phyloP scores from a whole-genome alignment of 129 eudicot species.

The Chrysanthemum seticuspe region DNA sequence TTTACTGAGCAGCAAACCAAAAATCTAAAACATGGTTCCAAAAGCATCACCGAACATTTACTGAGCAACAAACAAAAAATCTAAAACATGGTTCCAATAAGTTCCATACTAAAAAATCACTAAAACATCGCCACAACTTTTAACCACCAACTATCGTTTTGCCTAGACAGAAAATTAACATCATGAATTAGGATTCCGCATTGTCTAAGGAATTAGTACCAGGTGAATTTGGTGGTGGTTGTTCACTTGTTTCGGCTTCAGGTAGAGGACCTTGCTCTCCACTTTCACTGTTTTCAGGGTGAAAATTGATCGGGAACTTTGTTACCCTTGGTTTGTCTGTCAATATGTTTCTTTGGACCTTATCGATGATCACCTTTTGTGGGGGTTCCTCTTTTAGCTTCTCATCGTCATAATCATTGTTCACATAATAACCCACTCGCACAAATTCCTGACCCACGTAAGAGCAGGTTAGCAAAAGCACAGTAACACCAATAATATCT shows the following conservation, averaged over 20 bases:
- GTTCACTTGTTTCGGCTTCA: conserved; percentile 42
- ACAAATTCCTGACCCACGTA: conserved; percentile 91
- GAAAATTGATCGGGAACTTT: conserved; percentile 85
- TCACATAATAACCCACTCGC: conserved; percentile 88
- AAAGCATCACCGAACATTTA: too few relatives aligned
- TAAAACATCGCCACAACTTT: too few relatives aligned
- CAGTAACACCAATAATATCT: conserved; percentile 91
- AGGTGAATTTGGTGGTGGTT: conserved; percentile 40
- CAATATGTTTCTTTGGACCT: conserved; percentile 74
- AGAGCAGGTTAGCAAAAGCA: conserved; percentile 79
- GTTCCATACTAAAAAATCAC: too few relatives aligned
- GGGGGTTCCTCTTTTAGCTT: conserved; percentile 85
- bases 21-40: too few relatives aligned
- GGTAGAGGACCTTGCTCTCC: conserved; percentile 58
- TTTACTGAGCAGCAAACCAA: too few relatives aligned
- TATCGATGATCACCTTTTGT: conserved; percentile 68
- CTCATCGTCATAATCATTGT: conserved; percentile 87
- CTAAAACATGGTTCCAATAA: too few relatives aligned
- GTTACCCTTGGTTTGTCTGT: conserved; percentile 90
- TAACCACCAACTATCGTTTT: too few relatives aligned
- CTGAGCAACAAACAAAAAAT: too few relatives aligned
- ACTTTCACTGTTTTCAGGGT: conserved; percentile 67
- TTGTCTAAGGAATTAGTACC: conserved; percentile 30
- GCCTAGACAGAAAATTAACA: background rate
- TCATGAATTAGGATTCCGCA: conserved; percentile 22